Evolutionary conservation across 1,139 yeast genomes (phyloP), one percentile per base, ranked within the genome.

Genomic region (Kodamaea derodonti): DNA sequence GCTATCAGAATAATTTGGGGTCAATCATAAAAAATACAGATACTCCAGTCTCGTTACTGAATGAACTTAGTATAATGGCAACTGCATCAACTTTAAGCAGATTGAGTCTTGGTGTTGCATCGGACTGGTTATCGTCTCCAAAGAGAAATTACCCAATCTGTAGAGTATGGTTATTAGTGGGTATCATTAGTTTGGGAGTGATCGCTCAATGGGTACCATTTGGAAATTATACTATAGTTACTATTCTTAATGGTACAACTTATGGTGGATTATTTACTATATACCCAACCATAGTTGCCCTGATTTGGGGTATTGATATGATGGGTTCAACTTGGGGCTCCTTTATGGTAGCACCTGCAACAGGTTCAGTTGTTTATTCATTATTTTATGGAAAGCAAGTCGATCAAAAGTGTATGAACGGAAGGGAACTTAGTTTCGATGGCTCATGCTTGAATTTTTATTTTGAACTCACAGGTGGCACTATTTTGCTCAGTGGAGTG

Each of bases 301-400:
- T 80, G 3, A 75, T 84, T 1, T 92, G 97, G 96, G 97, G 97
- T 0, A 76, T 85, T 24, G 90, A 84, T 37, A 75, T 86, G 33
- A 79, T 92, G 54, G 97, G 97, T 0, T 84, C 95, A 2, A 84
- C 94, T 1, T 92, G 96, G 90, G 97, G 97, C 3, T 68, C 85
- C 20, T 84, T 87, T 51, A 80, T 90, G 77, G 69, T 86, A 23
- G 95, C 95, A 0, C 97, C 97, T 0, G 97, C 97, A 0, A 46
- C 87, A 3, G 96, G 97, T 1, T 72, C 95, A 1, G 69, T 85
- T 5, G 46, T 75, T 1, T 86, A 74, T 50, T 92, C 95, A 2
- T 52, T 84, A 38, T 47, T 80, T 14, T 90, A 84, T 56, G 97
- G 96, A 0, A 54, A 60, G 20, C 63, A 78, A 20, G 80, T 75